Evolutionary conservation across 768 basidiomycete genomes (phyloP), one percentile per base, ranked within the genome.

Genomic region (Amanita pseudoporphyria): DNA sequence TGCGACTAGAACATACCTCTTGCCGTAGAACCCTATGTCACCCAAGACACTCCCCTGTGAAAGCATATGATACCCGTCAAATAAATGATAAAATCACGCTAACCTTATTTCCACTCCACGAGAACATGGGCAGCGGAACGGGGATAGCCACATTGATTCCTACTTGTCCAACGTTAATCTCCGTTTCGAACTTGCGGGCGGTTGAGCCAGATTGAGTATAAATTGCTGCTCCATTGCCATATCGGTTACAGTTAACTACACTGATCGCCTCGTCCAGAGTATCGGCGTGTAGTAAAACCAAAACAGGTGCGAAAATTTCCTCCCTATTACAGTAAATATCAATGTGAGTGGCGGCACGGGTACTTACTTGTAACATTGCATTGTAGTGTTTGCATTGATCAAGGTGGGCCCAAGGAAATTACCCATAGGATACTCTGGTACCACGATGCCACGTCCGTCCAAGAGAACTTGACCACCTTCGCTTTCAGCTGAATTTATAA

Each of bases 181-280:
- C 76, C 10, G 71, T 72, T 68, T 98, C 95, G 54, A 96, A 99
- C 65, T 87, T 89, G 49, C 95, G 81, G 14, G 93, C 95, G 6
- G 92, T 91, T 30, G 95, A 89, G 13, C 95, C 96, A 12, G 86
- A 89, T 67, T 96, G 90, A 18, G 95, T 99, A 64, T 97, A 98
- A 62, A 96, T 90, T 18, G 92, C 88, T 26, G 93, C 81, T 26
- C 95, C 95, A 58, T 98, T 98, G 6, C 95, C 87, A 63, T 96
- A 98, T 55, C 67, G 73, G 69, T 96, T 97, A 53, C 72, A 67
- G 68, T 98, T 98, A 66, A 98, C 83, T 53, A 95, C 81, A 37
- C 80, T 78, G 52, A 97, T 74, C 10, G 92, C 94, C 52, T 95
- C 90, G 53, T 97, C 93, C 37, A 98, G 70, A 0, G 83, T 89